Percentiles rank a stretch among this genome's conserved stretches.
These are phyloP conservation scores for Herpotrichia juniperi DNA, from an alignment of 2,329 filamentous ascomycete species.

Conservation along the genomic window DNA sequence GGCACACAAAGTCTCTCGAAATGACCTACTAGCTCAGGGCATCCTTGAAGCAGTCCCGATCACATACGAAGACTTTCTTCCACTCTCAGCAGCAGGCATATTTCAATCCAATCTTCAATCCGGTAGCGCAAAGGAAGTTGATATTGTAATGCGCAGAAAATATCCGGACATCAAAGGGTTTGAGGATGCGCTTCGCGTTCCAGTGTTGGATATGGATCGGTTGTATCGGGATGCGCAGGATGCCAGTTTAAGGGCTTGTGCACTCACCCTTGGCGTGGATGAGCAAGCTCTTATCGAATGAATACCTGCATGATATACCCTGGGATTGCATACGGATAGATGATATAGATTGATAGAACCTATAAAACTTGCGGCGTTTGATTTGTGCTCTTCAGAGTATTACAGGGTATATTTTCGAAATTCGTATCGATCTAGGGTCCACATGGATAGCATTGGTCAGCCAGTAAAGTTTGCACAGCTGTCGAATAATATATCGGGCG, in stretches of 20 bases:
- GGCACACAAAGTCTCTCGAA: not conserved
- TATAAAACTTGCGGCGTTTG: too few relatives aligned
- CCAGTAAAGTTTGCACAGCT: constrained; percentile 1
- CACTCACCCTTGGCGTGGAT: not conserved
- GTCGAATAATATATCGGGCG: constrained; percentile 6
- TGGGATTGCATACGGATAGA: too few relatives aligned
- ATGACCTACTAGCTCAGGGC: not conserved
- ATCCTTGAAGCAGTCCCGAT: constrained; percentile 47
- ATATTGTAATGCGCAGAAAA: not conserved
- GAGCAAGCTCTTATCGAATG: not conserved
- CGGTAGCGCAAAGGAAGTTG: not conserved
- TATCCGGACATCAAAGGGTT: not conserved
- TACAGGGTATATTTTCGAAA: too few relatives aligned
- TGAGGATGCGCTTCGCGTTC: not conserved
- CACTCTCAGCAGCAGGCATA: constrained; percentile 60
- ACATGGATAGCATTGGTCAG: not conserved
- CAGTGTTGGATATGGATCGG: not conserved
- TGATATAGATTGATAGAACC: too few relatives aligned
- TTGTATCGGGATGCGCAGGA: not conserved
- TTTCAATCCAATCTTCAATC: constrained; percentile 53
- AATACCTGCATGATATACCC: not conserved
- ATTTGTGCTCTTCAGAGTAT: too few relatives aligned
- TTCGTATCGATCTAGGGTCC: too few relatives aligned
- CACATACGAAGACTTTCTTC: constrained; percentile 62
- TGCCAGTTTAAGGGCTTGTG: constrained; percentile 1